Percentiles rank a stretch among this genome's conserved stretches.
Evolutionary conservation across 2,329 filamentous ascomycete species (phyloP).

Genomic region (Hypoxylon sp.): DNA sequence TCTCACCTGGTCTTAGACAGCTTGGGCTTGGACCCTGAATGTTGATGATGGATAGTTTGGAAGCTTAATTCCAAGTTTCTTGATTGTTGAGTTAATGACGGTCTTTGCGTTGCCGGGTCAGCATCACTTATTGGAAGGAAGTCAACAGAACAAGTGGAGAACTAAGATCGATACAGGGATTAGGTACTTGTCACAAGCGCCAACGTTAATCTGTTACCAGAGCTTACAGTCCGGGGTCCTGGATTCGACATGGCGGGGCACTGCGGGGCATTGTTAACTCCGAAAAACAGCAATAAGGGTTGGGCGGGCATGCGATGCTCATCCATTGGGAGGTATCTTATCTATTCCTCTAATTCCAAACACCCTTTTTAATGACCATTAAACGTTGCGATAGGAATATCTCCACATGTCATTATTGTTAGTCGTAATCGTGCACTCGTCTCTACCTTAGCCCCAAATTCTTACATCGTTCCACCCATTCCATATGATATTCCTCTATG

Average conservation of each 20-base stretch:
- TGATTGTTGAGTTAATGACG: constrained; percentile 18
- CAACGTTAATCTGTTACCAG: too few species aligned
- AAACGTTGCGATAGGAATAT: constrained; percentile 12
- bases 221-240: constrained; percentile 16
- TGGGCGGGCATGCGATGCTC: too few species aligned
- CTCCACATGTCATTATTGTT: constrained; percentile 16
- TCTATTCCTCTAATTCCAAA: too few species aligned
- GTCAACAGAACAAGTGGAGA: constrained; percentile 18
- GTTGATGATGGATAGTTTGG: constrained; percentile 1
- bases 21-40: constrained; percentile 19
- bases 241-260: constrained; percentile 4
- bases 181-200: too few species aligned
- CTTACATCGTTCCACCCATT: constrained; percentile 6
- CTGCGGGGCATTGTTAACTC: constrained; percentile 11
- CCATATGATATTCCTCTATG: background rate
- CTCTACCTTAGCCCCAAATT: constrained; percentile 3
- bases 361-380: too few species aligned
- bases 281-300: too few species aligned
- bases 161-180: background rate
- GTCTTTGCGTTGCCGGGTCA: constrained; percentile 28
- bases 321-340: too few species aligned
- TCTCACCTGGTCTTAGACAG: constrained; percentile 15
- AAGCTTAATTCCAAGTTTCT: constrained; percentile 17
- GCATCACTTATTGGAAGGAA: constrained; percentile 3
- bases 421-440: constrained; percentile 7